Conservation (phyloP, 1,284 basidiomycete genomes). For the Cryptococcus sp. region DNA sequence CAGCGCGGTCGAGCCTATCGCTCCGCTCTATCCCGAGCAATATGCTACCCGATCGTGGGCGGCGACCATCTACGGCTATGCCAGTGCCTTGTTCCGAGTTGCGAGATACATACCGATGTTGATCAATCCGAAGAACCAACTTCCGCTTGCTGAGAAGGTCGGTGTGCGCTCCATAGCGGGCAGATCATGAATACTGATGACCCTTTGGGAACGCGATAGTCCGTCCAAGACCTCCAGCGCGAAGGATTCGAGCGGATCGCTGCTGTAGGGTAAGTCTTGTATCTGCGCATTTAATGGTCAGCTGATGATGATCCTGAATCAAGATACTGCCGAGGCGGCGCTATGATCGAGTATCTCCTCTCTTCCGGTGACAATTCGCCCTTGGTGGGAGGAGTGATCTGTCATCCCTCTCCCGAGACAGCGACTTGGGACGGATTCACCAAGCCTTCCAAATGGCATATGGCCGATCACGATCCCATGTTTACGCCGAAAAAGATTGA, state of each 20-base stretch:
- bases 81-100: not conserved
- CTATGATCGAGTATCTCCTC: not conserved
- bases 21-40: conserved; percentile 29
- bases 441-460: not conserved
- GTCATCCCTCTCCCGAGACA: not conserved
- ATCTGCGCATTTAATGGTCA: not conserved
- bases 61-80: not conserved
- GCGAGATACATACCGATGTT: not conserved
- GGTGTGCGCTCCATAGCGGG: not conserved
- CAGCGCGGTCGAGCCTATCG: conserved; percentile 19
- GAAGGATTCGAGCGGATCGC: not conserved
- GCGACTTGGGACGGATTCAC: not conserved
- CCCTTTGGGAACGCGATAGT: not conserved
- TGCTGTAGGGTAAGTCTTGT: not conserved
- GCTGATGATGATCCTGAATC: not conserved
- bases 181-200: too few relatives aligned
- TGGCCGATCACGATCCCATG: not conserved
- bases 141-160: not conserved
- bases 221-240: not conserved
- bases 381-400: not conserved
- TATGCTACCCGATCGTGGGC: conserved; percentile 16
- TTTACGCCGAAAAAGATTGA: not conserved
- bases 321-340: not conserved
- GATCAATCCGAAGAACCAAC: not conserved
- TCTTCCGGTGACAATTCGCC: not conserved